phyloP scores from a whole-genome alignment of 495 filamentous ascomycete species.

The Neurospora sublineolata region DNA sequence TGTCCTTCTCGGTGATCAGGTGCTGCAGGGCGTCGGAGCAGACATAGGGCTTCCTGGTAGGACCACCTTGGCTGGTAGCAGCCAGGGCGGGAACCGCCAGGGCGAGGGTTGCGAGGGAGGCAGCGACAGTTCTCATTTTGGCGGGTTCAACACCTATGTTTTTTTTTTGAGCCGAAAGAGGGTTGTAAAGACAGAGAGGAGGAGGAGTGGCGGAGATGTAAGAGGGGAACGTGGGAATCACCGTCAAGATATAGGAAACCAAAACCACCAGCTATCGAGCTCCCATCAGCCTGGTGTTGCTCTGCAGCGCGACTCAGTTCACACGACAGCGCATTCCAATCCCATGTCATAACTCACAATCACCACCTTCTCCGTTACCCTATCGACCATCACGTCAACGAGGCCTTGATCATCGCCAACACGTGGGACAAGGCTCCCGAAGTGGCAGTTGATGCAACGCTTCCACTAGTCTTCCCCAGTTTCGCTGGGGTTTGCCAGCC shows the following conservation, averaged over 20 bases:
- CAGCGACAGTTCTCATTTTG: not conserved
- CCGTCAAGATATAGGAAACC: not conserved
- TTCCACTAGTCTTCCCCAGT: not conserved
- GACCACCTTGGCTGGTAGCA: not conserved
- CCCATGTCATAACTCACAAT: not conserved
- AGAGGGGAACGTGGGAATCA: not conserved
- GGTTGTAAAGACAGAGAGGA: not conserved
- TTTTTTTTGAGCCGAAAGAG: not conserved
- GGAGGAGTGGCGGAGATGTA: not conserved
- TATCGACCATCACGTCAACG: not conserved
- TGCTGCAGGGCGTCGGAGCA: constrained; percentile 14
- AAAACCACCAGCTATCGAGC: not conserved
- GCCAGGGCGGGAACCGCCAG: not conserved
- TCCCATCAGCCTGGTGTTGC: not conserved
- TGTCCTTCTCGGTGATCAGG: constrained; percentile 29
- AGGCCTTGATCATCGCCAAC: not conserved
- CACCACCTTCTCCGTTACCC: not conserved
- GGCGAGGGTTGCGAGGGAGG: not conserved
- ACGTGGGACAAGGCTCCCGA: not conserved
- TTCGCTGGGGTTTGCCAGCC: not conserved
- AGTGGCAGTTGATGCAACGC: not conserved
- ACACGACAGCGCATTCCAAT: not conserved
- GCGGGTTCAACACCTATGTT: not conserved
- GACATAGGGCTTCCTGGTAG: constrained; percentile 8
- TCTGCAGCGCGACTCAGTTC: not conserved